Evolutionary conservation across 139 green algal genomes (phyloP).

Genomic region (Picochlorum sp.): DNA sequence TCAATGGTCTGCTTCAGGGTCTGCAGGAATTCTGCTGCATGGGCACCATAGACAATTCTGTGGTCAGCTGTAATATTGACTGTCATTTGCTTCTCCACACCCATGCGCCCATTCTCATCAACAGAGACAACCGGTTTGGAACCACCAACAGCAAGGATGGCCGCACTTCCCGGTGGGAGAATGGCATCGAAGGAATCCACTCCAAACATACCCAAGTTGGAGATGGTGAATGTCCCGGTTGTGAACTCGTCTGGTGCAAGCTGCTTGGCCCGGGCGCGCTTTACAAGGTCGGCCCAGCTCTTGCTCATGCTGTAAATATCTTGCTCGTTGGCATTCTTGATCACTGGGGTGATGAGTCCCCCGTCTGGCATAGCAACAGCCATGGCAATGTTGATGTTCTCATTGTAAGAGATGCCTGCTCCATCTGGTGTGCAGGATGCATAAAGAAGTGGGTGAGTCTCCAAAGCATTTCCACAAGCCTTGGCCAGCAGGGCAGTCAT

Average conservation of each 20-base stretch:
- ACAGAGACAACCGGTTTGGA: slow-evolving; percentile 79
- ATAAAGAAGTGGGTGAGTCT: slow-evolving; percentile 83
- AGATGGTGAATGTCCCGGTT: slow-evolving; percentile 94
- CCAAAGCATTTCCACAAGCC: slow-evolving; percentile 79
- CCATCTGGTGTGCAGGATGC: slow-evolving; percentile 73
- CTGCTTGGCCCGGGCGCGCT: slow-evolving; percentile 89
- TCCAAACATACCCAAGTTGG: slow-evolving; percentile 98
- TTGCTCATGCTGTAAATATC: slow-evolving; percentile 94
- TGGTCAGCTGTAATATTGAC: slow-evolving; percentile 96
- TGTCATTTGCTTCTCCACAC: slow-evolving; percentile 89
- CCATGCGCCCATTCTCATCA: slow-evolving; percentile 70
- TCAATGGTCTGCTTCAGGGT: slow-evolving; percentile 86
- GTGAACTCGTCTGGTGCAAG: slow-evolving; percentile 76
- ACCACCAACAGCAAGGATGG: slow-evolving; percentile 87
- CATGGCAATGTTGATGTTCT: slow-evolving; percentile 86
- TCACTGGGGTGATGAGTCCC: slow-evolving; percentile 95
- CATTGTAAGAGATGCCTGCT: slow-evolving; percentile 84
- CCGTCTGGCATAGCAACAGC: slow-evolving; percentile 93
- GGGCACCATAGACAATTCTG: slow-evolving; percentile 89
- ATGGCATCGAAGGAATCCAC: slow-evolving; percentile 95
- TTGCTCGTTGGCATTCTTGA: slow-evolving; percentile 82
- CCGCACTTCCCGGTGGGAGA: slow-evolving; percentile 74
- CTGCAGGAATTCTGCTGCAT: slow-evolving; percentile 88
- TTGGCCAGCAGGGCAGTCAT: slow-evolving; percentile 96
- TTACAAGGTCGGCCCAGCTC: slow-evolving; percentile 64